These are phyloP conservation scores for Clitopilus hobsonii DNA, from an alignment of 768 basidiomycete species.

Conservation along the genomic window DNA sequence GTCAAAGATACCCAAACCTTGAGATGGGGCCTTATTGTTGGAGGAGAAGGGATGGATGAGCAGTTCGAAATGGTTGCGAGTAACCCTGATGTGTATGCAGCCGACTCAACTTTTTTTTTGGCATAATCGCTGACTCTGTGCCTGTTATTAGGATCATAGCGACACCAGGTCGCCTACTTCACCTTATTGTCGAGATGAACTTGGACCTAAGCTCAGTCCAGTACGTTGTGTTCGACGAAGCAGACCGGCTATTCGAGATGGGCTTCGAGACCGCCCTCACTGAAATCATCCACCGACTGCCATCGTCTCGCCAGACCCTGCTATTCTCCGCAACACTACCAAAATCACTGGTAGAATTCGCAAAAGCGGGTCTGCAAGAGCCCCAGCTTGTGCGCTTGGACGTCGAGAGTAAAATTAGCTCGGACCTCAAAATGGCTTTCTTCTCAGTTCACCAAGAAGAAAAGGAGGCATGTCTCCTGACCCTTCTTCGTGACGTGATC, in stretches of 20 bases:
- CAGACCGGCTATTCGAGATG: constrained; percentile 97
- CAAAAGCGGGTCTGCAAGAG: constrained; percentile 92
- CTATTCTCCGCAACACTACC: constrained; percentile 97
- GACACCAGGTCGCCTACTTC: constrained; percentile 95
- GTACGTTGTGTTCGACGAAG: constrained; percentile 95
- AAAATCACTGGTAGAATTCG: constrained; percentile 93
- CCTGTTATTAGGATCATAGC: constrained; percentile 75
- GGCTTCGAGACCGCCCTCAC: constrained; percentile 91
- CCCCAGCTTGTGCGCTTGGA: constrained; percentile 97
- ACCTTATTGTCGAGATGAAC: constrained; percentile 95
- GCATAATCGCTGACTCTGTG: constrained; percentile 8
- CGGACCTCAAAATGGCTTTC: constrained; percentile 92
- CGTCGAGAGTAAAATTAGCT: constrained; percentile 91
- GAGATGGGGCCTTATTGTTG: constrained; percentile 92
- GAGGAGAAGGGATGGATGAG: constrained; percentile 92
- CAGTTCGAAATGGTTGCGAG: constrained; percentile 94
- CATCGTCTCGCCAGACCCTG: constrained; percentile 82
- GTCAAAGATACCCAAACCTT: constrained; percentile 54
- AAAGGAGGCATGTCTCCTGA: constrained; percentile 88
- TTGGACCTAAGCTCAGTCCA: constrained; percentile 83
- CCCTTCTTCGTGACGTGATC: constrained; percentile 84
- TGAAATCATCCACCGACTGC: constrained; percentile 89
- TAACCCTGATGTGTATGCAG: constrained; percentile 90
- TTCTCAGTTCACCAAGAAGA: constrained; percentile 89
- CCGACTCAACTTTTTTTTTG: constrained; percentile 6